These are phyloP conservation scores for Thuja plicata DNA, from an alignment of 83 land plant species.

Conservation along the genomic window DNA sequence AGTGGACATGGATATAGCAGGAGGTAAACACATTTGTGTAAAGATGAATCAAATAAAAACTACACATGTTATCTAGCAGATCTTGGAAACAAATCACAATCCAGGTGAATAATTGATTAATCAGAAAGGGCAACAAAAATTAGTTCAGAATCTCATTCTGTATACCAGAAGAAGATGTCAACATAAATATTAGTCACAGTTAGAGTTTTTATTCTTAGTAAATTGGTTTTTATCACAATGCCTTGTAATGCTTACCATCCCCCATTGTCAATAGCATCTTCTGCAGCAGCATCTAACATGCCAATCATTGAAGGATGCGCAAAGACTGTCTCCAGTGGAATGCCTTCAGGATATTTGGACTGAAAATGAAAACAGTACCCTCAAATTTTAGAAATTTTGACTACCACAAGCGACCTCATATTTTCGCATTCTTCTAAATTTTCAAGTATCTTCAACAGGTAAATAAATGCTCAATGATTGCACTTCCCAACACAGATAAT, in stretches of 20 bases:
- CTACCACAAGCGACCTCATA: not conserved
- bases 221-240: not conserved
- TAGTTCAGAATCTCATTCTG: not conserved
- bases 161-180: not conserved
- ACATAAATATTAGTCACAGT: not conserved
- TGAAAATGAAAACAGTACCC: slow-evolving; percentile 29
- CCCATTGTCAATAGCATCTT: slow-evolving; percentile 76
- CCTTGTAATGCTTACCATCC: slow-evolving; percentile 62
- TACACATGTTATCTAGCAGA: not conserved
- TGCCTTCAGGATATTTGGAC: slow-evolving; percentile 94
- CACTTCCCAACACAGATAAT: not conserved
- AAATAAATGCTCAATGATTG: not conserved
- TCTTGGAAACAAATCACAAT: not conserved
- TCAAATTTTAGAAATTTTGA: slow-evolving; percentile 11
- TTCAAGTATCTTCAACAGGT: not conserved
- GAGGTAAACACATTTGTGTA: not conserved
- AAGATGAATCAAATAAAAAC: not conserved
- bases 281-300: slow-evolving; percentile 89
- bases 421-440: not conserved
- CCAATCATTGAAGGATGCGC: slow-evolving; percentile 80
- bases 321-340: slow-evolving; percentile 73
- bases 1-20: not conserved
- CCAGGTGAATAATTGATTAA: not conserved
- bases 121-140: not conserved
- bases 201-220: not conserved